Conservation (phyloP, 257 asterid species). For the Plantago major region DNA sequence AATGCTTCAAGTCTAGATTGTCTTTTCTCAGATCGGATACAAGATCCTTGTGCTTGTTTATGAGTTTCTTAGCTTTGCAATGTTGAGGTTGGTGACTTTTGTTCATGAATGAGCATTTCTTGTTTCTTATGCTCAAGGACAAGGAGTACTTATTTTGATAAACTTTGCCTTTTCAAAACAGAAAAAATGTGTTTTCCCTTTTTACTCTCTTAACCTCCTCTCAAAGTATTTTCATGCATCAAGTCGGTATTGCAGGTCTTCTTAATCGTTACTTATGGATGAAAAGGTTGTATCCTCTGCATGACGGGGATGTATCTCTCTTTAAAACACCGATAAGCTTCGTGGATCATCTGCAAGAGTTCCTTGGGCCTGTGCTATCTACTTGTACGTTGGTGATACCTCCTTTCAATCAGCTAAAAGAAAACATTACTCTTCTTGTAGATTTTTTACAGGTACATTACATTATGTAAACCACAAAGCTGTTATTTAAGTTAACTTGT, state of each 20-base stretch:
- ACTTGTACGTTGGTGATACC: slow-evolving; percentile 79
- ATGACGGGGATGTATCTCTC: slow-evolving; percentile 52
- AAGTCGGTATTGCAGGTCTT: slow-evolving; percentile 58
- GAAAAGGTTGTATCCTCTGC: slow-evolving; percentile 74
- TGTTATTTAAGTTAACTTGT: slow-evolving; percentile 18
- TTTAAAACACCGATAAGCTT: slow-evolving; percentile 91
- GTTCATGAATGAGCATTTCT: too few relatives aligned
- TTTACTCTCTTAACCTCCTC: too few relatives aligned
- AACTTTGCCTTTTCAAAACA: too few relatives aligned
- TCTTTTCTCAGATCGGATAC: too few relatives aligned
- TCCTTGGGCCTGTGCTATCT: slow-evolving; percentile 76
- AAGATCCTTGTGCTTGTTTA: too few relatives aligned
- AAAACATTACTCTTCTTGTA: slow-evolving; percentile 46
- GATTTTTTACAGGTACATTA: slow-evolving; percentile 67
- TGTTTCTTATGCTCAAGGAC: too few relatives aligned
- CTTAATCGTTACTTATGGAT: slow-evolving; percentile 81
- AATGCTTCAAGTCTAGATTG: too few relatives aligned
- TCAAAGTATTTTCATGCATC: slow-evolving; percentile 18
- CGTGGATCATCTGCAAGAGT: slow-evolving; percentile 90
- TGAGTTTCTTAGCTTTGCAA: too few relatives aligned
- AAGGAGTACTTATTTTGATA: too few relatives aligned
- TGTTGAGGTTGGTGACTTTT: too few relatives aligned
- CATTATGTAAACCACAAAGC: slow-evolving; percentile 10
- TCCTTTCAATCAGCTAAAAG: slow-evolving; percentile 79
- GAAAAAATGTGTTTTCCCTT: too few relatives aligned